Conservation (phyloP, 495 filamentous ascomycete genomes). For the Ramalina peruviana region DNA sequence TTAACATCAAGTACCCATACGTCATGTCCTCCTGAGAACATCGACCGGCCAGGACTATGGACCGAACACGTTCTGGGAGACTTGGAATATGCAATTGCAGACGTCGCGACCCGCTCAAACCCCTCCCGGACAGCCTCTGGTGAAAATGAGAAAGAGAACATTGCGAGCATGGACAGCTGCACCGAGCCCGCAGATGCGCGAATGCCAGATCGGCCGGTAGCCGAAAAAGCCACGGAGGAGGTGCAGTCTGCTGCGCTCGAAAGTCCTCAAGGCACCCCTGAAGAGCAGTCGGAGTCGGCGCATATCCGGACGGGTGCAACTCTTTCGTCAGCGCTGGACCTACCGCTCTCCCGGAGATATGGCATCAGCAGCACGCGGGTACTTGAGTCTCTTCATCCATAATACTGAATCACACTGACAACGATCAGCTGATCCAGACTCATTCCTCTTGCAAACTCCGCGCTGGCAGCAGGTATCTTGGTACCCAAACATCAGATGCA, state of each 20-base stretch:
- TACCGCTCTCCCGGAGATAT: conserved; percentile 7
- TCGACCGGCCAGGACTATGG: conserved; percentile 29
- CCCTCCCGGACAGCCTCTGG: neutral
- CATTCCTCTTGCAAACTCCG: conserved; percentile 71
- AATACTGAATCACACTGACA: neutral
- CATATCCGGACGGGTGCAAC: neutral
- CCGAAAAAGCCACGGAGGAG: neutral
- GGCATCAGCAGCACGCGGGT: conserved; percentile 11
- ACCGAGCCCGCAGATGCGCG: neutral
- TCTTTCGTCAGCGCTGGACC: conserved; percentile 10
- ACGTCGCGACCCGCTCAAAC: conserved; percentile 2
- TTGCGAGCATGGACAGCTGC: neutral
- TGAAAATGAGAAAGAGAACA: neutral
- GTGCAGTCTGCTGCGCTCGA: neutral
- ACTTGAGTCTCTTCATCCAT: neutral
- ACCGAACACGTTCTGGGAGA: conserved; percentile 20
- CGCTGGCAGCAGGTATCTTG: conserved; percentile 75
- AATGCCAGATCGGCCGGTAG: neutral
- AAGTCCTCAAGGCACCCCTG: conserved; percentile 4
- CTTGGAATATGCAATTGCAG: conserved; percentile 2
- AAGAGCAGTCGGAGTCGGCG: conserved; percentile 6
- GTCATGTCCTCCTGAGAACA: conserved; percentile 43
- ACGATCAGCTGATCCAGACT: conserved; percentile 24
- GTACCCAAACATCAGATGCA: conserved; percentile 81
- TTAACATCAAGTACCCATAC: conserved; percentile 34